These are phyloP conservation scores for Candida sithepensis DNA, from an alignment of 805 yeast species.

Conservation along the genomic window DNA sequence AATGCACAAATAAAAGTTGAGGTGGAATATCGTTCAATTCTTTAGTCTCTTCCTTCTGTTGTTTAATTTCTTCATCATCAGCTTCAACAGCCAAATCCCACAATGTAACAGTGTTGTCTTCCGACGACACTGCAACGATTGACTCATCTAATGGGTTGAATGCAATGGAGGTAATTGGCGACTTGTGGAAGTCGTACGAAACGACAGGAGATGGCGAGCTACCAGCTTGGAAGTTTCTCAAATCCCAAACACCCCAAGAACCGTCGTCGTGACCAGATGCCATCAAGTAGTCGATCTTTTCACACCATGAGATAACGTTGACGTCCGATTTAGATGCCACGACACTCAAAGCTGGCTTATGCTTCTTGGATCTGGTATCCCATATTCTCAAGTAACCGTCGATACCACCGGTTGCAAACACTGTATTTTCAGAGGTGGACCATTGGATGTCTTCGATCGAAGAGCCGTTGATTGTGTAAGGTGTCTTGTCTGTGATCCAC, in stretches of 20 bases:
- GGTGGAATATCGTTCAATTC: constrained; percentile 92
- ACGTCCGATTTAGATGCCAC: constrained; percentile 79
- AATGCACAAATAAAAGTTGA: constrained; percentile 91
- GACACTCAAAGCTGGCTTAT: constrained; percentile 84
- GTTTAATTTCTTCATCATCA: constrained; percentile 92
- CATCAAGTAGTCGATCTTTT: constrained; percentile 75
- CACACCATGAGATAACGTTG: constrained; percentile 95
- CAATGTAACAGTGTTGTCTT: constrained; percentile 92
- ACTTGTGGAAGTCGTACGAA: constrained; percentile 89
- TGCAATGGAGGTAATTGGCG: constrained; percentile 87
- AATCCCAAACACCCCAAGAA: constrained; percentile 96
- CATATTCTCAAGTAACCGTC: constrained; percentile 92
- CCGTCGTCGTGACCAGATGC: constrained; percentile 99
- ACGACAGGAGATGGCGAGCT: constrained; percentile 80
- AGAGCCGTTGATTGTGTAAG: constrained; percentile 64
- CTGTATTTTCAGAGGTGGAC: constrained; percentile 89
- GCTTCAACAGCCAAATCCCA: constrained; percentile 99
- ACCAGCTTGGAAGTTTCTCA: constrained; percentile 71
- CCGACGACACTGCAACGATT: constrained; percentile 91
- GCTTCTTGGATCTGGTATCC: constrained; percentile 94
- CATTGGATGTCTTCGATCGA: constrained; percentile 97
- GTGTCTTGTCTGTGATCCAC: constrained; percentile 84
- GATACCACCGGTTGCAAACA: constrained; percentile 90
- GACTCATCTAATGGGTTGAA: constrained; percentile 96
- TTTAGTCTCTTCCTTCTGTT: constrained; percentile 71